A percentile compares a stretch with the other conserved stretches of the same genome.
phyloP scores from a whole-genome alignment of 2,329 filamentous ascomycete genomes.

The Penicillium brevicompactum region DNA sequence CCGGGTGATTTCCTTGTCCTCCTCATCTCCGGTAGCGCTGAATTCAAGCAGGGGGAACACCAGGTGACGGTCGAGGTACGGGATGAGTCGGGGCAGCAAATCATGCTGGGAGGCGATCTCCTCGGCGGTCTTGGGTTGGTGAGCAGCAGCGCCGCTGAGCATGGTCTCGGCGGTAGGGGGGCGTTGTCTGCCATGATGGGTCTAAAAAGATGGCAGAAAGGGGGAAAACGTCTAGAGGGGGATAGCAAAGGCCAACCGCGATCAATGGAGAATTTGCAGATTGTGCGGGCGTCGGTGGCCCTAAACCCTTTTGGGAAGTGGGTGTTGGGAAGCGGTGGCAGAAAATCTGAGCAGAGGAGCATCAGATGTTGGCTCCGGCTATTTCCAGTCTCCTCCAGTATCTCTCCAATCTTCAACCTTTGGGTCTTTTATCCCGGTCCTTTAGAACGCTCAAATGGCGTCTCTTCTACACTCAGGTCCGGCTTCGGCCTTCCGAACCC shows the following conservation, averaged over 20 bases:
- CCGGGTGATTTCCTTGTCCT: constrained; percentile 74
- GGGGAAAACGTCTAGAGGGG: constrained; percentile 17
- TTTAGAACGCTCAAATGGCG: constrained; percentile 28
- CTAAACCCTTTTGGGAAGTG: constrained; percentile 30
- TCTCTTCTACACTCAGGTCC: constrained; percentile 34
- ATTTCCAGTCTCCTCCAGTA: constrained; percentile 2
- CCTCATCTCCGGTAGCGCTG: constrained; percentile 77
- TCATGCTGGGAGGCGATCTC: constrained; percentile 72
- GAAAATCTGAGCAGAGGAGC: constrained; percentile 27
- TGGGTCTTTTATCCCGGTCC: constrained; percentile 6
- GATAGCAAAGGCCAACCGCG: constrained; percentile 22
- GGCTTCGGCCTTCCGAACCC: constrained; percentile 39
- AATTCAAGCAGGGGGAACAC: constrained; percentile 97
- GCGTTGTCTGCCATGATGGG: constrained; percentile 56
- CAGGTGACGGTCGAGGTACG: constrained; percentile 90
- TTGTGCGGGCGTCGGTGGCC: constrained; percentile 30
- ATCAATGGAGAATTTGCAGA: constrained; percentile 29
- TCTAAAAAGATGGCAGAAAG: constrained; percentile 19
- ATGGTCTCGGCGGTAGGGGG: constrained; percentile 52
- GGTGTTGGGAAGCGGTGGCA: constrained; percentile 24
- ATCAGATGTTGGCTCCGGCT: constrained; percentile 10
- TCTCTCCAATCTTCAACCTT: constrained; percentile 8
- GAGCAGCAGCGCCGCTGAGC: constrained; percentile 51
- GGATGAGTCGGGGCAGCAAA: constrained; percentile 85
- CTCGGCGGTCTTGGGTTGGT: constrained; percentile 43